phyloP scores from a whole-genome alignment of 2,329 filamentous ascomycete species.

The Delphinella strobiligena region DNA sequence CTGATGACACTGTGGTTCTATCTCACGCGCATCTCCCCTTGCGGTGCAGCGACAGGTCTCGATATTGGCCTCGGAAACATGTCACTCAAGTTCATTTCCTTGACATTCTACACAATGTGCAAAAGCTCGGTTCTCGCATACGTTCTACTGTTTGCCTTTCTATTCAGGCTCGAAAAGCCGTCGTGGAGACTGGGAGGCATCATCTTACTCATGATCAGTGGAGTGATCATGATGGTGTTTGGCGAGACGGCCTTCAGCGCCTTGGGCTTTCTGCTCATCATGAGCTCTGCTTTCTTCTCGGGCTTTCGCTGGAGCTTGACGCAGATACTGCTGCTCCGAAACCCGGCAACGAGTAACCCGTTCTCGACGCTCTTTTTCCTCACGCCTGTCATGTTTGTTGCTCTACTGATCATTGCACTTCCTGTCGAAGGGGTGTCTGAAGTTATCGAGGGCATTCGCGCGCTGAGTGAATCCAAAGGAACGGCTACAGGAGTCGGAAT shows the following conservation, averaged over 20 bases:
- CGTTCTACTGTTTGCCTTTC: constrained; percentile 86
- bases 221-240: constrained; percentile 96
- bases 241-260: constrained; percentile 84
- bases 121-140: constrained; percentile 95
- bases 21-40: constrained; percentile 79
- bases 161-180: constrained; percentile 80
- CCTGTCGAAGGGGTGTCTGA: constrained; percentile 69
- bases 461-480: constrained; percentile 58
- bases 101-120: constrained; percentile 99
- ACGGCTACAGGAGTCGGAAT: constrained; percentile 53
- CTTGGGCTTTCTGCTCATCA: constrained; percentile 81
- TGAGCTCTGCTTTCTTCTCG: constrained; percentile 85
- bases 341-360: constrained; percentile 89
- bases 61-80: constrained; percentile 96
- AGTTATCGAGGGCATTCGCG: constrained; percentile 53
- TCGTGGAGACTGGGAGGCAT: constrained; percentile 78
- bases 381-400: constrained; percentile 91
- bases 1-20: constrained; percentile 87
- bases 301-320: constrained; percentile 98
- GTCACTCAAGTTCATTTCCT: constrained; percentile 86
- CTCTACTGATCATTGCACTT: constrained; percentile 67
- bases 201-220: constrained; percentile 81
- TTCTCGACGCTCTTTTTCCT: constrained; percentile 96
- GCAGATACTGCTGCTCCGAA: constrained; percentile 85
- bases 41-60: constrained; percentile 81